Evolutionary conservation across 208 protist genomes (phyloP).

Genomic region (Crithidia sp.): DNA sequence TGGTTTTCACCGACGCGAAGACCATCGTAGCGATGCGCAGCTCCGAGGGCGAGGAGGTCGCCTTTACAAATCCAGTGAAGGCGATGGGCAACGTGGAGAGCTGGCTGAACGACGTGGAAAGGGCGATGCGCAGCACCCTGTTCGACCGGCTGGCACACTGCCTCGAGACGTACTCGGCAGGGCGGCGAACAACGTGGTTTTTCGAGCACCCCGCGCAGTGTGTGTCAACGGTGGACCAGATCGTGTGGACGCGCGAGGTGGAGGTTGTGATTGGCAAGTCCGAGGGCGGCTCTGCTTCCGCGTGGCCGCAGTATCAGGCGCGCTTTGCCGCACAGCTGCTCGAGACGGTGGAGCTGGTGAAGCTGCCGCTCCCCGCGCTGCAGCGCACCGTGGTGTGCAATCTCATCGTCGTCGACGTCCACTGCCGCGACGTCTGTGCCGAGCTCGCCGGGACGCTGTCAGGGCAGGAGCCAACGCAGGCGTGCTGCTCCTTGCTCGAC

Average conservation of each 20-base stretch:
- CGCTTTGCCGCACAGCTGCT: slow-evolving; percentile 82
- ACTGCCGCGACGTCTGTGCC: slow-evolving; percentile 92
- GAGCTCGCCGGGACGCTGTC: slow-evolving; percentile 50
- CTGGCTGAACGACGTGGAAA: slow-evolving; percentile 94
- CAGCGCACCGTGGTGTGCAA: slow-evolving; percentile 91
- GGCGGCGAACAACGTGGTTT: slow-evolving; percentile 85
- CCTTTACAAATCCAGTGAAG: slow-evolving; percentile 78
- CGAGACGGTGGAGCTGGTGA: slow-evolving; percentile 90
- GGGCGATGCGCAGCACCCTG: slow-evolving; percentile 87
- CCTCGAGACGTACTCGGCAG: slow-evolving; percentile 61
- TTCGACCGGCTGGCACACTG: slow-evolving; percentile 63
- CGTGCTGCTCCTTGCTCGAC: slow-evolving; percentile 64
- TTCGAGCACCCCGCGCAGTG: slow-evolving; percentile 93
- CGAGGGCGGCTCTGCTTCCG: slow-evolving; percentile 15
- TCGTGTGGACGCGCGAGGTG: slow-evolving; percentile 93
- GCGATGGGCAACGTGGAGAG: slow-evolving; percentile 94
- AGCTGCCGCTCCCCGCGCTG: slow-evolving; percentile 74
- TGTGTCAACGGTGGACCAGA: slow-evolving; percentile 86
- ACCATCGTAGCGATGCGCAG: slow-evolving; percentile 90
- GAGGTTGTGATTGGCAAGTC: slow-evolving; percentile 68
- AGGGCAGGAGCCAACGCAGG: neutral
- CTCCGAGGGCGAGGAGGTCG: slow-evolving; percentile 90
- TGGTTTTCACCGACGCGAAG: slow-evolving; percentile 78
- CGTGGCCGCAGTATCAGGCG: slow-evolving; percentile 74
- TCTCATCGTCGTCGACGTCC: slow-evolving; percentile 95